A percentile compares a stretch with the other conserved stretches of the same genome.
Conservation (phyloP, 2,329 filamentous ascomycete genomes). For the Pseudovirgaria hyperparasitica region DNA sequence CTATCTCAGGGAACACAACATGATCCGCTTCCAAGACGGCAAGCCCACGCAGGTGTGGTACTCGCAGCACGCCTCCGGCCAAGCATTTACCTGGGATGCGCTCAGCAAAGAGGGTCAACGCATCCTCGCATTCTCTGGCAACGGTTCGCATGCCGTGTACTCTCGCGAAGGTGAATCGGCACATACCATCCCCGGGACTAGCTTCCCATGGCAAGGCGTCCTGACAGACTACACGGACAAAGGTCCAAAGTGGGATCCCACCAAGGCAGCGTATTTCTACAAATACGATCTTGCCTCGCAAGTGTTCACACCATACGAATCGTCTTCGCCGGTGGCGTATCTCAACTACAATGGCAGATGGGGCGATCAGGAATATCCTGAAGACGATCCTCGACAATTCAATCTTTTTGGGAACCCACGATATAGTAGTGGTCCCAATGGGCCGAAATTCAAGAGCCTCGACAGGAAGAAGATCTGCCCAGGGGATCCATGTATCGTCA, state of each 20-base stretch:
- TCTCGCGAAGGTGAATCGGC: slow-evolving; percentile 47
- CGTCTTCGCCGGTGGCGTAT: slow-evolving; percentile 37
- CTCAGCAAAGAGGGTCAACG: slow-evolving; percentile 41
- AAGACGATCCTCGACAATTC: slow-evolving; percentile 37
- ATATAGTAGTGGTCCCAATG: slow-evolving; percentile 46
- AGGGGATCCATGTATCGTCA: too few species aligned
- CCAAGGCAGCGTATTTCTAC: slow-evolving; percentile 43
- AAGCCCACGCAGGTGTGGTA: slow-evolving; percentile 46
- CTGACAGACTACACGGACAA: slow-evolving; percentile 42
- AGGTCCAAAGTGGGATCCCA: slow-evolving; percentile 49
- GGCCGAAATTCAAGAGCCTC: slow-evolving; percentile 47
- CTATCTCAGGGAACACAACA: slow-evolving; percentile 45
- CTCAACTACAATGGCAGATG: slow-evolving; percentile 46
- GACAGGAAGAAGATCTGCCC: slow-evolving; percentile 45
- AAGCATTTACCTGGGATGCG: slow-evolving; percentile 48
- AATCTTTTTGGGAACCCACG: slow-evolving; percentile 32
- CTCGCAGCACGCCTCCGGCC: slow-evolving; percentile 48
- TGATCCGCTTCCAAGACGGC: slow-evolving; percentile 50
- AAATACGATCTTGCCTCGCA: slow-evolving; percentile 31
- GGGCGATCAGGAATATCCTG: slow-evolving; percentile 48
- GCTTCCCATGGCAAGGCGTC: slow-evolving; percentile 36
- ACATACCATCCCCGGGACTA: slow-evolving; percentile 48
- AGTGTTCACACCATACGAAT: slow-evolving; percentile 36
- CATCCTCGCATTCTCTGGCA: slow-evolving; percentile 41
- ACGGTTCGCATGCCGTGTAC: slow-evolving; percentile 55